Evolutionary conservation across 176 grass and related monocot genomes (phyloP).

Genomic region (Carex parvula): DNA sequence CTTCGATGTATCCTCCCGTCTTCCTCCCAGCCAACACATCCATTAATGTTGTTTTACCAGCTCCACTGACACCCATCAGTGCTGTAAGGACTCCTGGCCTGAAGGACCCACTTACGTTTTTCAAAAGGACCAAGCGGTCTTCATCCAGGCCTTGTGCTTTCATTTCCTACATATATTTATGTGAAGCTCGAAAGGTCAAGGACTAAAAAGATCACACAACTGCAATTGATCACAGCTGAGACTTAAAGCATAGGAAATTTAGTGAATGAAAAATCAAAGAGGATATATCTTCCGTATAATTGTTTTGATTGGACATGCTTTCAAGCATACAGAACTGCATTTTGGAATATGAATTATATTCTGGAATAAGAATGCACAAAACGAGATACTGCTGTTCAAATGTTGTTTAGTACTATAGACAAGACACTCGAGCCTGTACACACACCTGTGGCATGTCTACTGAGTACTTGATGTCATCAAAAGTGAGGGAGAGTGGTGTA

Average conservation of each 20-base stretch:
- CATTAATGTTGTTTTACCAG: slow-evolving; percentile 92
- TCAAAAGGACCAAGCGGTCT: slow-evolving; percentile 65
- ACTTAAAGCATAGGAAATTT: not conserved
- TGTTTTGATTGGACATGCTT: not conserved
- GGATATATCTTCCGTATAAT: not conserved
- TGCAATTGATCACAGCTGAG: not conserved
- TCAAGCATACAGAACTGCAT: not conserved
- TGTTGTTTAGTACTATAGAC: not conserved
- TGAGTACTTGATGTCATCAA: slow-evolving; percentile 72
- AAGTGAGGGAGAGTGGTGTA: slow-evolving; percentile 66
- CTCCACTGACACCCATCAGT: slow-evolving; percentile 94
- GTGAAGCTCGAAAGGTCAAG: slow-evolving; percentile 14
- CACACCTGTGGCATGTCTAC: slow-evolving; percentile 94
- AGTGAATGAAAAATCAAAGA: not conserved
- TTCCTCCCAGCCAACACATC: slow-evolving; percentile 97
- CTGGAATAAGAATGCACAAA: not conserved
- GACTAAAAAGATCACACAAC: not conserved
- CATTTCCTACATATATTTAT: slow-evolving; percentile 66
- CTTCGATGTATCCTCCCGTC: slow-evolving; percentile 76
- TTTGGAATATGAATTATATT: not conserved
- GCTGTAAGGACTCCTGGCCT: slow-evolving; percentile 88
- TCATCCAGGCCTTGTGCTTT: slow-evolving; percentile 65
- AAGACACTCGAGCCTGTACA: not conserved
- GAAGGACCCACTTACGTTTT: slow-evolving; percentile 84
- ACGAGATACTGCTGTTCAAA: not conserved